phyloP scores from a whole-genome alignment of 2,329 filamentous ascomycete species.

The Beauveria pseudobassiana region DNA sequence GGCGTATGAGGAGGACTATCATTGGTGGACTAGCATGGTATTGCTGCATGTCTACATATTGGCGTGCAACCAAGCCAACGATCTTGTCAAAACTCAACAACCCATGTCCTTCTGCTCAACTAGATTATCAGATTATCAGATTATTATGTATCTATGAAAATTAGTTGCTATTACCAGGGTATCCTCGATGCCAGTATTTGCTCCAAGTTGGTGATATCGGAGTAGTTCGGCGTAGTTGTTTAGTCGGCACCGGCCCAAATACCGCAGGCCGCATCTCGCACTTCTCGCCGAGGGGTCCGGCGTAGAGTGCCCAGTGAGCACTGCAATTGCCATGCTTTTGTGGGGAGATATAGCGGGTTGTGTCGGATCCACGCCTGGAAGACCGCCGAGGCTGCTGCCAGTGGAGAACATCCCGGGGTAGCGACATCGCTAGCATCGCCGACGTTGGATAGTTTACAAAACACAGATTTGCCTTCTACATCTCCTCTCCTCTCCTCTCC shows the following conservation, averaged over 20 bases:
- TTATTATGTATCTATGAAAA: neutral
- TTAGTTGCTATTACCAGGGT: neutral
- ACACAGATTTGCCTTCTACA: neutral
- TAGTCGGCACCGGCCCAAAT: neutral
- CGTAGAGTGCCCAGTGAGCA: neutral
- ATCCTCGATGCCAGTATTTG: neutral
- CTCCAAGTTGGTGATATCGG: neutral
- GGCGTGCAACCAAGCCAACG: neutral
- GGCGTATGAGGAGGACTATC: neutral
- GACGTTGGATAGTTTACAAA: slow-evolving; percentile 2
- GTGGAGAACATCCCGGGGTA: slow-evolving; percentile 8
- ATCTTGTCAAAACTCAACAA: neutral
- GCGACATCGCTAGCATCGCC: neutral
- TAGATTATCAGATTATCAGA: neutral
- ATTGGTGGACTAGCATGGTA: neutral
- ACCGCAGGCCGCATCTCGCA: neutral
- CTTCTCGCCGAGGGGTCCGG: slow-evolving; percentile 7
- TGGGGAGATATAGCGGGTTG: slow-evolving; percentile 3
- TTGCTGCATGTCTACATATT: neutral
- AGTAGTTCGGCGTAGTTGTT: slow-evolving; percentile 8
- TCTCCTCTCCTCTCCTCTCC: neutral
- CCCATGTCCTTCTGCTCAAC: neutral
- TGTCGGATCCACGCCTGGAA: slow-evolving; percentile 3
- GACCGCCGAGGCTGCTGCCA: neutral
- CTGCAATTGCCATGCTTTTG: neutral